Evolutionary conservation across 1,139 yeast species (phyloP).

Genomic region (Kodamaea plutei): DNA sequence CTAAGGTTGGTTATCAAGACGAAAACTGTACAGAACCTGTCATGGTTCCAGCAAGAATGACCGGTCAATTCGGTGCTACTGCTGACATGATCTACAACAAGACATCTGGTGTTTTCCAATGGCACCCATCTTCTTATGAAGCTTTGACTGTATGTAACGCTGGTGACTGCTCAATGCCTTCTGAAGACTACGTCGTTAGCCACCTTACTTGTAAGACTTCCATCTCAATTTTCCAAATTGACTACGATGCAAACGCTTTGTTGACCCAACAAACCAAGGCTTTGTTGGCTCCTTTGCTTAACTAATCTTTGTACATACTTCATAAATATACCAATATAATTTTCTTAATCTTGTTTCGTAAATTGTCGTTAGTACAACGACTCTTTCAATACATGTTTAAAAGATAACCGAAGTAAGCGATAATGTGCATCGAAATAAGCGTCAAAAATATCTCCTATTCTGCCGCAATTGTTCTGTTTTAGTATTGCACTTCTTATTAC

Average conservation of each 20-base stretch:
- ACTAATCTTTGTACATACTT: too few relatives aligned
- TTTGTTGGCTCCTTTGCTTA: slow-evolving; percentile 22
- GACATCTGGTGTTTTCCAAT: slow-evolving; percentile 24
- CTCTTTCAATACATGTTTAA: too few relatives aligned
- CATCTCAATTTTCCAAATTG: slow-evolving; percentile 38
- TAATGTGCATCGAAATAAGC: too few relatives aligned
- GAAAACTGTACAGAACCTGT: slow-evolving; percentile 34
- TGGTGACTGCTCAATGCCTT: slow-evolving; percentile 37
- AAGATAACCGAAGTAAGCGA: too few relatives aligned
- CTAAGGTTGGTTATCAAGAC: slow-evolving; percentile 34
- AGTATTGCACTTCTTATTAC: too few relatives aligned
- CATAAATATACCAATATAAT: too few relatives aligned
- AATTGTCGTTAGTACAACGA: too few relatives aligned
- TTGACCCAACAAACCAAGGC: slow-evolving; percentile 24
- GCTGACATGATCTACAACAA: slow-evolving; percentile 30
- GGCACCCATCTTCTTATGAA: slow-evolving; percentile 9
- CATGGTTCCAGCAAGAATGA: slow-evolving; percentile 36
- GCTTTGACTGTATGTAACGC: slow-evolving; percentile 26
- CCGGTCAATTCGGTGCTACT: slow-evolving; percentile 32
- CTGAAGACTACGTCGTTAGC: slow-evolving; percentile 25
- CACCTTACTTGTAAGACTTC: slow-evolving; percentile 28
- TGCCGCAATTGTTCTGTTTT: too few relatives aligned
- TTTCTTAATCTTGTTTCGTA: too few relatives aligned
- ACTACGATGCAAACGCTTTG: slow-evolving; percentile 36
- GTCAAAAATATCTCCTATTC: too few relatives aligned